These are phyloP conservation scores for Vigna angularis DNA, from an alignment of 306 rosid genomes.

Conservation along the genomic window DNA sequence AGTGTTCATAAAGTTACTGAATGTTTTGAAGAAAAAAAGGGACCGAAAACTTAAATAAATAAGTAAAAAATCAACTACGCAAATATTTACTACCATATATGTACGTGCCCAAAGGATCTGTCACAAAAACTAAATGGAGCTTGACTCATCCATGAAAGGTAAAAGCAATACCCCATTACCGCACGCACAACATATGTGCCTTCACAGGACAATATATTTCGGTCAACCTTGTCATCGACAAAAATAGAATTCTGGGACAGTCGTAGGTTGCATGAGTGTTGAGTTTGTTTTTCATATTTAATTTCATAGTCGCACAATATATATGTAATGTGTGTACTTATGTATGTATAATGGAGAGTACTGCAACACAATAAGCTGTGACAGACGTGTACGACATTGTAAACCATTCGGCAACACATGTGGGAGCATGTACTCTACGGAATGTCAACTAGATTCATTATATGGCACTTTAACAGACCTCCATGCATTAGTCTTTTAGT, in stretches of 20 bases:
- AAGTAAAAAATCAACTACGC: neutral
- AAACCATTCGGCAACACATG: conserved; percentile 23
- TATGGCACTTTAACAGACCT: neutral
- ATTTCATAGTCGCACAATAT: too few species aligned
- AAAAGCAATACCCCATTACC: conserved; percentile 19
- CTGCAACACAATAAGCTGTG: neutral
- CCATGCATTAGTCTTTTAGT: conserved; percentile 1
- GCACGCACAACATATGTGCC: neutral
- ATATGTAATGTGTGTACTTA: neutral
- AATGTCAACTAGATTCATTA: neutral
- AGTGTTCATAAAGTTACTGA: neutral
- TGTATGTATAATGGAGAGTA: neutral
- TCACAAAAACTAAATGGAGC: conserved; percentile 19
- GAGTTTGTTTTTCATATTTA: too few species aligned
- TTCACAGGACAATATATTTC: conserved; percentile 5
- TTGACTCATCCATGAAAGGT: conserved; percentile 41
- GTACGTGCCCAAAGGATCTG: neutral
- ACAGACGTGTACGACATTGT: conserved; percentile 47
- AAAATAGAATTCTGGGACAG: neutral
- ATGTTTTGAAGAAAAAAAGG: neutral
- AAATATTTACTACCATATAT: neutral
- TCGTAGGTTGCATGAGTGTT: too few species aligned
- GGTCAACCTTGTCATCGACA: conserved; percentile 23
- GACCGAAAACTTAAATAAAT: neutral
- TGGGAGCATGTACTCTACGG: conserved; percentile 3